A percentile compares a stretch with the other conserved stretches of the same genome.
These are phyloP conservation scores for Leptographium procerum DNA, from an alignment of 2,329 filamentous ascomycete species.

Conservation along the genomic window DNA sequence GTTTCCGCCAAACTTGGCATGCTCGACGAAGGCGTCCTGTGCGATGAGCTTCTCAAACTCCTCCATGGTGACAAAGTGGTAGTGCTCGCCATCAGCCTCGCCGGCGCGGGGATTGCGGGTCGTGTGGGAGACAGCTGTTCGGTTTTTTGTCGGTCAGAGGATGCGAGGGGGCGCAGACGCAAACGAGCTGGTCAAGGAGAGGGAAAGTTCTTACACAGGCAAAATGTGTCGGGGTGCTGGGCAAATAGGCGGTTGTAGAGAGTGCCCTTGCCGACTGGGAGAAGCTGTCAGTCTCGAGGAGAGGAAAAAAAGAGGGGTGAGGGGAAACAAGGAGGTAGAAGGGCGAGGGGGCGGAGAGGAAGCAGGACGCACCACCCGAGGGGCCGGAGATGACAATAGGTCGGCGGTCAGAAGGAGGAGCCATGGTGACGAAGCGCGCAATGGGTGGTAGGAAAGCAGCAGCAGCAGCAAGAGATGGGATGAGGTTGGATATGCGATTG, in stretches of 20 bases:
- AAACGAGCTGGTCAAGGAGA: constrained; percentile 4
- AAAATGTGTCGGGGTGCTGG: constrained; percentile 12
- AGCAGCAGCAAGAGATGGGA: too few species aligned
- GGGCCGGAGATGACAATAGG: constrained; percentile 73
- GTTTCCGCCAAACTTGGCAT: constrained; percentile 77
- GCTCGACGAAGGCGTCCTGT: constrained; percentile 68
- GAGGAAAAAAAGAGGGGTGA: too few species aligned
- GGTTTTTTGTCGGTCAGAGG: not conserved
- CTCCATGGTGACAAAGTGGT: constrained; percentile 62
- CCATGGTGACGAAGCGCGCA: constrained; percentile 8
- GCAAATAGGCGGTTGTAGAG: constrained; percentile 62
- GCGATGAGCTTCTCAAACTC: constrained; percentile 57
- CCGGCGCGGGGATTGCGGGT: constrained; percentile 65
- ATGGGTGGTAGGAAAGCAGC: too few species aligned
- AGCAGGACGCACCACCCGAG: constrained; percentile 36
- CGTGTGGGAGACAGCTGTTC: constrained; percentile 54
- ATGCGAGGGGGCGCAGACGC: not conserved
- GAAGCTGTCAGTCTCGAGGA: constrained; percentile 23
- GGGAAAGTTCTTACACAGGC: constrained; percentile 9
- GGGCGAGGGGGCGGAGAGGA: not conserved
- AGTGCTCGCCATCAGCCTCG: constrained; percentile 67
- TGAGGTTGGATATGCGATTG: not conserved
- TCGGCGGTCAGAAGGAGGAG: constrained; percentile 35
- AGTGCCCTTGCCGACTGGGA: constrained; percentile 62
- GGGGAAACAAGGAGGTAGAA: too few species aligned